A percentile compares a stretch with the other conserved stretches of the same genome.
phyloP scores from a whole-genome alignment of 169 alveolate genomes.

The Plasmodium knowlesi region DNA sequence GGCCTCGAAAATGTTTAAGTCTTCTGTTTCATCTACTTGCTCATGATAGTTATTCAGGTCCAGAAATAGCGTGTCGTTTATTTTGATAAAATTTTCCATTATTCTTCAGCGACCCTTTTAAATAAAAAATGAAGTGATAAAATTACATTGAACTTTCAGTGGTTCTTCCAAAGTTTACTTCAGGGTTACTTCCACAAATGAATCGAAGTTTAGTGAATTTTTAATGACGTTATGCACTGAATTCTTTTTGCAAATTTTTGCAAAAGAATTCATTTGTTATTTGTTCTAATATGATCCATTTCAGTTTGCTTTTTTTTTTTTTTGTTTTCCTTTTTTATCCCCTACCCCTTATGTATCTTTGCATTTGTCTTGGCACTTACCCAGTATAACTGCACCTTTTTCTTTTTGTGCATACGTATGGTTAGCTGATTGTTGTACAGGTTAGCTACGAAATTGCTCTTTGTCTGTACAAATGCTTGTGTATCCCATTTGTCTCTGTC shows the following conservation, averaged over 20 bases:
- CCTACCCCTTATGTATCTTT: neutral
- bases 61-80: slow-evolving; percentile 29
- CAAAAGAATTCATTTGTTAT: neutral
- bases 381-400: neutral
- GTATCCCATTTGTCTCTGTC: neutral
- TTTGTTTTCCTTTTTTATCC: neutral
- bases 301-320: neutral
- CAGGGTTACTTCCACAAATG: neutral
- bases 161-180: neutral
- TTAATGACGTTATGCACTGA: neutral
- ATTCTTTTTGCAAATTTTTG: neutral
- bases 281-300: neutral
- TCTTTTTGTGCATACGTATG: neutral
- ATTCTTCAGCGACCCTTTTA: neutral
- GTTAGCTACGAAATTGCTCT: neutral
- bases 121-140: neutral
- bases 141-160: neutral
- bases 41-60: slow-evolving; percentile 43
- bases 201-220: neutral
- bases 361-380: neutral
- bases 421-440: neutral
- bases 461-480: neutral
- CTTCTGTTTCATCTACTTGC: slow-evolving; percentile 40
- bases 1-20: slow-evolving; percentile 43
- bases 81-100: slow-evolving; percentile 33